Conservation (phyloP, 768 basidiomycete species). For the Termitomyces sp. region DNA sequence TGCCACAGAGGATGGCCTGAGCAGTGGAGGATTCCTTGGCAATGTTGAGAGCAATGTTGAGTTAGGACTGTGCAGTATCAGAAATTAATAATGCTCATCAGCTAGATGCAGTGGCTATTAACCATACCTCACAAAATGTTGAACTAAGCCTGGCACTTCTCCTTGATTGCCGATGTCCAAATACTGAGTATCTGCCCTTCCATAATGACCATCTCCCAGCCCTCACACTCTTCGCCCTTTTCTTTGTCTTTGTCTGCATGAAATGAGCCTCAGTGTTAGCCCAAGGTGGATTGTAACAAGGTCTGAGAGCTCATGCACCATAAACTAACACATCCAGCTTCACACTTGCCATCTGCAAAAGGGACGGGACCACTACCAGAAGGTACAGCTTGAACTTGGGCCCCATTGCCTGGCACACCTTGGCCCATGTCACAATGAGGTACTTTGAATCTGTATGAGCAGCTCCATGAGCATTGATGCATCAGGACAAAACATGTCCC, state of each 20-base stretch:
- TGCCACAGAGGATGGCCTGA: background rate
- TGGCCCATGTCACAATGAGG: conserved; percentile 85
- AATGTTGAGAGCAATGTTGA: conserved; percentile 1
- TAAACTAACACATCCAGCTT: conserved; percentile 78
- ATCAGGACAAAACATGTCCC: conserved; percentile 75
- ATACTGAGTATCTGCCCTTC: conserved; percentile 78
- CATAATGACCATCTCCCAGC: conserved; percentile 76
- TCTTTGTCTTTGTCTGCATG: conserved; percentile 52
- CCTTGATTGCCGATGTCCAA: conserved; percentile 76
- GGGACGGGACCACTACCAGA: conserved; percentile 76
- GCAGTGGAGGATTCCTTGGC: background rate
- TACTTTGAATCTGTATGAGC: conserved; percentile 81
- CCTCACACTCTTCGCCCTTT: conserved; percentile 55
- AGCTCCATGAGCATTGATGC: conserved; percentile 67
- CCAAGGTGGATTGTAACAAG: background rate
- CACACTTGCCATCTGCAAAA: conserved; percentile 72
- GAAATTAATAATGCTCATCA: background rate
- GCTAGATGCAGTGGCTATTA: background rate
- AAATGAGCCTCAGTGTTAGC: background rate
- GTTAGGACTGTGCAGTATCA: conserved; percentile 46
- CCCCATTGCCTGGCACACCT: conserved; percentile 82
- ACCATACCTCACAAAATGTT: conserved; percentile 82
- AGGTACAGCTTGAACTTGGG: conserved; percentile 86
- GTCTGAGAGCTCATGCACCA: conserved; percentile 41
- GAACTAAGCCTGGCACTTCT: conserved; percentile 90